Evolutionary conservation across 805 yeast genomes (phyloP).

Genomic region (Lipomyces starkeyi): DNA sequence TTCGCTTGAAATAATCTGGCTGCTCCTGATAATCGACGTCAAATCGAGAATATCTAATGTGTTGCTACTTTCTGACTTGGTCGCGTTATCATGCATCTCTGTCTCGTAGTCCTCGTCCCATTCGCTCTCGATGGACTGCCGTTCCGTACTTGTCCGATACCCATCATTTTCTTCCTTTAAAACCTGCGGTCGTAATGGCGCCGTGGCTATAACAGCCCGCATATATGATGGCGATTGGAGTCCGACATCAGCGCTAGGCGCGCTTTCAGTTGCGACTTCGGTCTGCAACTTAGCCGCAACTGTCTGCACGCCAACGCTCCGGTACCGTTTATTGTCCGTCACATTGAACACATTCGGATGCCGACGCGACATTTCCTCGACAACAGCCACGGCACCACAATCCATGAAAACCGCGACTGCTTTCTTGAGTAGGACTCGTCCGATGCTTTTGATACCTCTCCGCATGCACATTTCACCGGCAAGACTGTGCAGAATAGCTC

Average conservation of each 20-base stretch:
- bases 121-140: neutral
- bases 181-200: neutral
- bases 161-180: neutral
- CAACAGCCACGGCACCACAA: conserved; percentile 32
- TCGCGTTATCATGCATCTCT: neutral
- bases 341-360: conserved; percentile 16
- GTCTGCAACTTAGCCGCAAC: conserved; percentile 5
- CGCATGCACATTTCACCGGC: conserved; percentile 25
- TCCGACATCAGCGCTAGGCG: neutral
- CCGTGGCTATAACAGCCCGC: neutral
- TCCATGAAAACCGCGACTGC: conserved; percentile 12
- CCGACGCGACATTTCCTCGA: conserved; percentile 9
- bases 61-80: neutral
- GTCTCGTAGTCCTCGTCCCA: neutral
- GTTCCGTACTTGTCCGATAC: neutral
- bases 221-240: neutral
- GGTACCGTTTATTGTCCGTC: neutral
- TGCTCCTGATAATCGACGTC: conserved; percentile 37
- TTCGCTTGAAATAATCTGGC: conserved; percentile 39
- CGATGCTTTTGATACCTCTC: conserved; percentile 19
- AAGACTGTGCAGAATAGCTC: conserved; percentile 9
- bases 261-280: neutral
- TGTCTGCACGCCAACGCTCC: conserved; percentile 31
- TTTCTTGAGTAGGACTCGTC: conserved; percentile 12
- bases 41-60: conserved; percentile 39